phyloP scores from a whole-genome alignment of 371 early-diverging fungal species.

The Dinochytrium kinnereticum region DNA sequence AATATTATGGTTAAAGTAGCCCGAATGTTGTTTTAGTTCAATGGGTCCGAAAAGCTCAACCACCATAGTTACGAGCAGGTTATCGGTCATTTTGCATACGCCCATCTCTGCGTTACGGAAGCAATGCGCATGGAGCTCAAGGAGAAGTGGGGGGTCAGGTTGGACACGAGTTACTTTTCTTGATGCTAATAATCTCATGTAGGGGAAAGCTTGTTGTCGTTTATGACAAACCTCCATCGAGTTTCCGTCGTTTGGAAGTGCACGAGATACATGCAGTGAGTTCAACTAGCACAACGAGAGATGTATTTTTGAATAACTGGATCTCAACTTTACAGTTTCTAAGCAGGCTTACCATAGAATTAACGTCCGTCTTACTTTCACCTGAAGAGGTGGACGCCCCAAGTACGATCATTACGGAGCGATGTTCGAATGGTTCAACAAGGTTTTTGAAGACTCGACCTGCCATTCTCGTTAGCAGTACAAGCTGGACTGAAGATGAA shows the following conservation, averaged over 20 bases:
- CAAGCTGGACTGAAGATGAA: slow-evolving; percentile 97
- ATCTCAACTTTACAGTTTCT: neutral
- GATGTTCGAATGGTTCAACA: neutral
- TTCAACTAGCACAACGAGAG: too few species aligned
- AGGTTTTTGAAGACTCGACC: slow-evolving; percentile 50
- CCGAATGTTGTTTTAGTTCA: neutral
- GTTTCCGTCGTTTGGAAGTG: slow-evolving; percentile 35
- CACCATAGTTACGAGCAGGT: slow-evolving; percentile 65
- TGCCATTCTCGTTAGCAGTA: slow-evolving; percentile 81
- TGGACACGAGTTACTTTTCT: neutral
- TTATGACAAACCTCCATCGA: slow-evolving; percentile 46
- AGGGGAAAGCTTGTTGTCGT: slow-evolving; percentile 36
- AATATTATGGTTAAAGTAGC: neutral
- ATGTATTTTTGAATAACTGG: neutral
- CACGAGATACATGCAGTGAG: slow-evolving; percentile 39
- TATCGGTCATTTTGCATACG: slow-evolving; percentile 75
- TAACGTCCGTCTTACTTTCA: neutral
- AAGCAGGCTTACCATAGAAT: neutral
- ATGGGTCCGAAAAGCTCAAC: slow-evolving; percentile 58
- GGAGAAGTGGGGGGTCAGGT: slow-evolving; percentile 65
- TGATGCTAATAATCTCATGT: neutral
- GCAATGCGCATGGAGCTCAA: slow-evolving; percentile 78
- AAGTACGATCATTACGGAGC: neutral
- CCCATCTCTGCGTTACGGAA: slow-evolving; percentile 87
- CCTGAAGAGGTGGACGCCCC: neutral